Evolutionary conservation across 768 basidiomycete species (phyloP).

Genomic region (Collybiopsis confluens): DNA sequence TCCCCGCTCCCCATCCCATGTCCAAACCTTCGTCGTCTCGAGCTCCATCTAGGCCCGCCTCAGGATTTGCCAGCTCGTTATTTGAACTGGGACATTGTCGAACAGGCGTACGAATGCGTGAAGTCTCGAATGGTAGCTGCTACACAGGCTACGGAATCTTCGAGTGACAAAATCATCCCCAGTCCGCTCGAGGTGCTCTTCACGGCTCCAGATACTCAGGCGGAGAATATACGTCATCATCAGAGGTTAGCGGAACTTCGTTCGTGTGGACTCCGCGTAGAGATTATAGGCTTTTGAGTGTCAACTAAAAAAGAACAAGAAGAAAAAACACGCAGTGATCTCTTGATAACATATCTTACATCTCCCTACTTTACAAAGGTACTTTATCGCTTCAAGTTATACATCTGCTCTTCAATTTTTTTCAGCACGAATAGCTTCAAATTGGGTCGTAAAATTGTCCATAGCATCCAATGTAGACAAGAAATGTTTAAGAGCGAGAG

Average conservation of each 20-base stretch:
- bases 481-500: slow-evolving; percentile 46
- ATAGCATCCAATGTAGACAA: slow-evolving; percentile 56
- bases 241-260: not conserved
- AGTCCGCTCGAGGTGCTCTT: no score
- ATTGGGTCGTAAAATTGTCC: slow-evolving; percentile 53
- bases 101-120: not conserved
- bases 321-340: no score
- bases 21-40: not conserved
- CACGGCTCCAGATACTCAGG: no score
- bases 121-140: not conserved
- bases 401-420: not conserved
- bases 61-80: no score
- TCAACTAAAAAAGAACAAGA: no score
- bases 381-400: no score
- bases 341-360: no score
- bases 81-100: not conserved
- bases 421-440: slow-evolving; percentile 21
- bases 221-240: no score
- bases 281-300: no score
- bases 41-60: not conserved
- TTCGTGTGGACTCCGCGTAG: not conserved
- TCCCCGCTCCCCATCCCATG: not conserved
- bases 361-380: no score
- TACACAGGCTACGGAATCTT: no score
- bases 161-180: no score